Conservation (phyloP, 352 stramenopile species). For the Pythium angustatum region DNA sequence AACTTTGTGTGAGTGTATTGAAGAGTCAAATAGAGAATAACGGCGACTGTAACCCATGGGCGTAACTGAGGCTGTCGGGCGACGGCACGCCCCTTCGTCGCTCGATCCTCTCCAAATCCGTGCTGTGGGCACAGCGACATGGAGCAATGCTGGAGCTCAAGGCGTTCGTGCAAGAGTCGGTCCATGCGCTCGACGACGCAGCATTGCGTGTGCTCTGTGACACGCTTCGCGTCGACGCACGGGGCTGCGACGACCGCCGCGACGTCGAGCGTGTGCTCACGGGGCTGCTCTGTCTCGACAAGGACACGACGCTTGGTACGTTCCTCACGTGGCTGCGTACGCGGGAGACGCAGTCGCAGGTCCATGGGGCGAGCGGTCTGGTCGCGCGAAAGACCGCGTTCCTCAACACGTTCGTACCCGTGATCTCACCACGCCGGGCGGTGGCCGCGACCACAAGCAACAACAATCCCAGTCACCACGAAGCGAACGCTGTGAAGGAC, state of each 20-base stretch:
- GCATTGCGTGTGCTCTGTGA: conserved; percentile 52
- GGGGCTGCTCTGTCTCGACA: conserved; percentile 65
- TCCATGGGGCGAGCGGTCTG: conserved; percentile 14
- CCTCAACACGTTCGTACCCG: conserved; percentile 65
- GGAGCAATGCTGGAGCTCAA: conserved; percentile 55
- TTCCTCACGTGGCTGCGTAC: conserved; percentile 70
- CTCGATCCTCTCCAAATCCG: no score
- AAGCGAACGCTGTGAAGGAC: conserved; percentile 38
- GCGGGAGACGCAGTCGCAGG: conserved; percentile 23
- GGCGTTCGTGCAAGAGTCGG: conserved; percentile 61
- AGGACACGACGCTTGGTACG: conserved; percentile 69
- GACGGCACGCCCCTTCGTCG: not conserved
- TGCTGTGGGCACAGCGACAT: no score
- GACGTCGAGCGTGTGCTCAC: conserved; percentile 68
- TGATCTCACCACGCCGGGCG: conserved; percentile 30
- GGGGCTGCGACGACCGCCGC: conserved; percentile 51
- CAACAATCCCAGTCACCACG: conserved; percentile 11
- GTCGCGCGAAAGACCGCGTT: conserved; percentile 45
- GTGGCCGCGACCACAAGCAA: conserved; percentile 14
- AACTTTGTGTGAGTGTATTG: conserved; percentile 52
- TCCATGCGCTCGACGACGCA: conserved; percentile 47
- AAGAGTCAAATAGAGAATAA: not conserved
- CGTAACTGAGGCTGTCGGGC: not conserved
- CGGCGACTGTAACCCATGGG: no score
- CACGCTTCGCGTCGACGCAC: conserved; percentile 63